Evolutionary conservation across 331 rosid species (phyloP).

Genomic region (Arachis monticola): DNA sequence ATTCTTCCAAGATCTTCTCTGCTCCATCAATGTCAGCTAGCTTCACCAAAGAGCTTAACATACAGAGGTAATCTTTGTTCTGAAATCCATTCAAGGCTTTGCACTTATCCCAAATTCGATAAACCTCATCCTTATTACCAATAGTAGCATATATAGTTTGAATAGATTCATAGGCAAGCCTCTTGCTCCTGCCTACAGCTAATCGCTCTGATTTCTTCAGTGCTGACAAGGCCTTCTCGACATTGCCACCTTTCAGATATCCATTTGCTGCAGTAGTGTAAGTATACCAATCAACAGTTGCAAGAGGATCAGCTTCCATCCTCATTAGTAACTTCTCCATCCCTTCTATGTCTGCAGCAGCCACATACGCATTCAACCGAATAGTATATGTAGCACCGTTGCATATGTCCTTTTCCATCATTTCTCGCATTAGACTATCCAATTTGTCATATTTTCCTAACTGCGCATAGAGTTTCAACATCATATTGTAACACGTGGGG

Average conservation of each 20-base stretch:
- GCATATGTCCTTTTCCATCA: conserved; percentile 56
- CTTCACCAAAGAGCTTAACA: conserved; percentile 64
- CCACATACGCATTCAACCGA: conserved; percentile 57
- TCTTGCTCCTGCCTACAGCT: conserved; percentile 13
- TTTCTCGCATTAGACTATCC: conserved; percentile 55
- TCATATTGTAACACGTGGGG: conserved; percentile 46
- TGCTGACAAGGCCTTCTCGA: conserved; percentile 50
- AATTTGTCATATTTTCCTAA: conserved; percentile 56
- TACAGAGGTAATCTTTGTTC: conserved; percentile 59
- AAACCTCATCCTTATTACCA: conserved; percentile 63
- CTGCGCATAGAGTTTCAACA: conserved; percentile 67
- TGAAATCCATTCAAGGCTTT: conserved; percentile 4
- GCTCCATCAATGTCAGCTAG: conserved; percentile 64
- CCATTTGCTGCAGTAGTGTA: conserved; percentile 57
- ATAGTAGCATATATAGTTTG: conserved; percentile 50
- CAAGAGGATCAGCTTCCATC: conserved; percentile 60
- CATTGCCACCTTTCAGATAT: conserved; percentile 54
- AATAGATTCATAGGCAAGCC: conserved; percentile 57
- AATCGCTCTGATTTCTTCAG: conserved; percentile 57
- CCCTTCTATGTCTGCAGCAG: conserved; percentile 40
- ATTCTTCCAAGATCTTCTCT: conserved; percentile 64
- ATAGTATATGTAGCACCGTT: conserved; percentile 45
- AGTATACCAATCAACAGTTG: conserved; percentile 51
- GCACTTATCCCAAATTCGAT: conserved; percentile 64
- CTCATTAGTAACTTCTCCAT: conserved; percentile 66